Percentiles rank a stretch among this genome's conserved stretches.
Conservation (phyloP, 2,329 filamentous ascomycete genomes). For the Chaetomium strumarium region DNA sequence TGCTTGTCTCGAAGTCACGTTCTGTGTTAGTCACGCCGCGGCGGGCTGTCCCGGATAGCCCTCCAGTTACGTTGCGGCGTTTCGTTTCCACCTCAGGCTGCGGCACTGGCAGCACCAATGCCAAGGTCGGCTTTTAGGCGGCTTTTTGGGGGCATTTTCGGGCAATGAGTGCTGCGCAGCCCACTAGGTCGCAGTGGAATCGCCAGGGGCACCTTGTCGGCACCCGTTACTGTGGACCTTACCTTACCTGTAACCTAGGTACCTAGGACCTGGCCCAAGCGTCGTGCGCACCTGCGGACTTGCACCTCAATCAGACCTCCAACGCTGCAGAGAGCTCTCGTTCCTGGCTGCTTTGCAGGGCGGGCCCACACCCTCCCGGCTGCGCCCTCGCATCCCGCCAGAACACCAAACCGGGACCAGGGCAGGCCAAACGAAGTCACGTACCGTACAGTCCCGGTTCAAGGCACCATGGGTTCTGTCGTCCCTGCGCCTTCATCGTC, state of each 20-base stretch:
- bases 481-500: slow-evolving; percentile 22
- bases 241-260: background rate
- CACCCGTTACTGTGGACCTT: slow-evolving; percentile 3
- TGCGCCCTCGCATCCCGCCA: slow-evolving; percentile 21
- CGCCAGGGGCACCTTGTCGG: slow-evolving; percentile 7
- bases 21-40: slow-evolving; percentile 19
- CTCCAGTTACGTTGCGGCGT: slow-evolving; percentile 12
- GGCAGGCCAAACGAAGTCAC: slow-evolving; percentile 8
- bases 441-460: slow-evolving; percentile 5
- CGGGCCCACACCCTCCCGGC: slow-evolving; percentile 13
- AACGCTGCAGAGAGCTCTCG: slow-evolving; percentile 1
- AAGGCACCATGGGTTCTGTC: slow-evolving; percentile 2
- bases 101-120: slow-evolving; percentile 5
- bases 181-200: background rate
- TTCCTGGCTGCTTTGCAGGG: slow-evolving; percentile 19
- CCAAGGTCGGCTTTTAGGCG: background rate
- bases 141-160: slow-evolving; percentile 3
- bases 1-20: background rate
- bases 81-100: slow-evolving; percentile 8
- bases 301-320: background rate
- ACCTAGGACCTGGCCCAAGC: slow-evolving; percentile 5
- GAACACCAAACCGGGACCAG: slow-evolving; percentile 10
- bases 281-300: slow-evolving; percentile 19
- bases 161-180: slow-evolving; percentile 9
- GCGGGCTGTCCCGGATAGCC: slow-evolving; percentile 13